Conservation (phyloP, 805 yeast genomes). For the Candida pini region DNA sequence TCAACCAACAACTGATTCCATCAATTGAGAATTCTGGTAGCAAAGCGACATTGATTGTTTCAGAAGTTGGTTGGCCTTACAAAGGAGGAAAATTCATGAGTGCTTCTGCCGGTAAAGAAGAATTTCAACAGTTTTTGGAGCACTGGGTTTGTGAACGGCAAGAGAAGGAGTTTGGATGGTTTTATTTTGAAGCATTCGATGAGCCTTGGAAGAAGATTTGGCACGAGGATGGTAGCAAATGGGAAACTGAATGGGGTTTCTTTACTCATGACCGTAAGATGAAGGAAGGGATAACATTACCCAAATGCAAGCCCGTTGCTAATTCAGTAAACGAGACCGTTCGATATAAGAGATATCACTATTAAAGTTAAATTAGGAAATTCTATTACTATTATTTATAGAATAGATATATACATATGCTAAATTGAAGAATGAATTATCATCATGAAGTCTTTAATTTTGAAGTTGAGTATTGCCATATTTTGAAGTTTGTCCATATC, state of each 20-base stretch:
- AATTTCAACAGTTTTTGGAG: slow-evolving; percentile 43
- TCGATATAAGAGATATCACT: too few relatives aligned
- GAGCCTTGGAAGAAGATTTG: slow-evolving; percentile 63
- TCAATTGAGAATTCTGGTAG: slow-evolving; percentile 20
- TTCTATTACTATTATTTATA: too few relatives aligned
- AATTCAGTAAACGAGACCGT: too few relatives aligned
- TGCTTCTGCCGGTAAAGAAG: slow-evolving; percentile 41
- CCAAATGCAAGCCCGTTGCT: too few relatives aligned
- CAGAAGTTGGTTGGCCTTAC: slow-evolving; percentile 74
- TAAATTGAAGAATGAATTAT: too few relatives aligned
- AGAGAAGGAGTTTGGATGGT: slow-evolving; percentile 40
- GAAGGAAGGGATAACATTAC: slow-evolving; percentile 39
- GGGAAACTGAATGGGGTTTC: slow-evolving; percentile 75
- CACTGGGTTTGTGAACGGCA: slow-evolving; percentile 46
- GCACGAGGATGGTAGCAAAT: slow-evolving; percentile 39
- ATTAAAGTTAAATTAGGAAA: too few relatives aligned
- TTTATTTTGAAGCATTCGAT: slow-evolving; percentile 65
- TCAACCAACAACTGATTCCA: slow-evolving; percentile 40
- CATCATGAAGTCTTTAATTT: slow-evolving; percentile 19
- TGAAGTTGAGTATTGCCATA: slow-evolving; percentile 29
- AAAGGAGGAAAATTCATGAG: slow-evolving; percentile 45
- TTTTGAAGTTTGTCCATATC: slow-evolving; percentile 71
- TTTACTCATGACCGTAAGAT: slow-evolving; percentile 43
- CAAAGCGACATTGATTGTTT: slow-evolving; percentile 34
- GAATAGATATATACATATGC: too few relatives aligned